These are phyloP conservation scores for Microbotryum intermedium DNA, from an alignment of 1,284 basidiomycete genomes.

Conservation along the genomic window DNA sequence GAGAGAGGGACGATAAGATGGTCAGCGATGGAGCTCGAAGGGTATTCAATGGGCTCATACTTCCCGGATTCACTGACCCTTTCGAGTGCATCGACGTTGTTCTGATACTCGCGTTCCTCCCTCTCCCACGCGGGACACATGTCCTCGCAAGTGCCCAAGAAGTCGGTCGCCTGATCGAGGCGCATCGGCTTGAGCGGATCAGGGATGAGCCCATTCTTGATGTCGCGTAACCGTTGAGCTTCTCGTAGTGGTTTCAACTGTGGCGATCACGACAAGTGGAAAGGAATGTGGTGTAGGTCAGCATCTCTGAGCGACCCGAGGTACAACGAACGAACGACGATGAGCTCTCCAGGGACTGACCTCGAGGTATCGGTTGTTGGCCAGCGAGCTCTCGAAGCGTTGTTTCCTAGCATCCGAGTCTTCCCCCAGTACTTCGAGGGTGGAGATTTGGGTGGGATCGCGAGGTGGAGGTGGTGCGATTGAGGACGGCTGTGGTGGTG, in stretches of 20 bases:
- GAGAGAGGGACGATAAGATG: constrained; percentile 33
- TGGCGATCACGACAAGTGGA: not conserved
- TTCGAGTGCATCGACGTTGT: constrained; percentile 81
- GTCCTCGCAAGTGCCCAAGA: constrained; percentile 80
- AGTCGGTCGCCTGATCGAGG: constrained; percentile 76
- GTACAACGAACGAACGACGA: not conserved
- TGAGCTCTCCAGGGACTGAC: not conserved
- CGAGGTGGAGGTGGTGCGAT: too few relatives aligned
- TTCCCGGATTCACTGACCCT: constrained; percentile 48
- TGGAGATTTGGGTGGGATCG: constrained; percentile 11
- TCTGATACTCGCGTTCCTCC: constrained; percentile 80
- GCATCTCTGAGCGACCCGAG: not conserved
- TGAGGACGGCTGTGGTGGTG: too few relatives aligned
- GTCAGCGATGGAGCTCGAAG: not conserved
- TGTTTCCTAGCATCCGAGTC: constrained; percentile 24
- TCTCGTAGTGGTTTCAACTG: constrained; percentile 53
- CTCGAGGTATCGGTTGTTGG: constrained; percentile 27
- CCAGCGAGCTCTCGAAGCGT: constrained; percentile 19
- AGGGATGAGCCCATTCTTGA: constrained; percentile 75
- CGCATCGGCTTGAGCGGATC: constrained; percentile 68
- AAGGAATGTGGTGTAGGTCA: too few relatives aligned
- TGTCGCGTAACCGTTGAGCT: constrained; percentile 64
- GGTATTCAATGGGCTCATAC: constrained; percentile 2
- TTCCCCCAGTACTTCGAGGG: constrained; percentile 27
- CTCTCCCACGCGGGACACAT: constrained; percentile 94